These are phyloP conservation scores for Stentor coeruleus DNA, from an alignment of 73 alveolate genomes.

Conservation along the genomic window DNA sequence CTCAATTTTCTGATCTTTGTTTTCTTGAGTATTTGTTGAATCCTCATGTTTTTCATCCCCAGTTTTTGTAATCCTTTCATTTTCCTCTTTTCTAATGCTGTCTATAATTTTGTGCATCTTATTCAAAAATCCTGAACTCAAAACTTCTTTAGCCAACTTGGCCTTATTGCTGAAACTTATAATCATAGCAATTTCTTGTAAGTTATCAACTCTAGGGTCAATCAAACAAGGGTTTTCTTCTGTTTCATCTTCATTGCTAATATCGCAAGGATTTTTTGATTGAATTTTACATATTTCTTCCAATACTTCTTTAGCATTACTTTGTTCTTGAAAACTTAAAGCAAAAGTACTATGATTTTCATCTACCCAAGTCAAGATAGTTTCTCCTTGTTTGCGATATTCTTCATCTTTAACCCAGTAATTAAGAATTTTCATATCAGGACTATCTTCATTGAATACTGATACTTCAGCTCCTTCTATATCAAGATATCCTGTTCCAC, in stretches of 20 bases:
- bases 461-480: conserved; percentile 24
- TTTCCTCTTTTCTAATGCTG: background rate
- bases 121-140: background rate
- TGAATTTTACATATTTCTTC: background rate
- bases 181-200: background rate
- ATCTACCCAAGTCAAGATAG: conserved; percentile 58
- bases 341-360: conserved; percentile 28
- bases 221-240: background rate
- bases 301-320: too few relatives aligned
- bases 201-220: background rate
- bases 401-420: conserved; percentile 31
- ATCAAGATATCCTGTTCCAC: conserved; percentile 48
- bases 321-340: background rate
- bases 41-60: too few relatives aligned
- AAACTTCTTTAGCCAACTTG: background rate
- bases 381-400: conserved; percentile 35
- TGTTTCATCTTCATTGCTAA: background rate
- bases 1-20: too few relatives aligned
- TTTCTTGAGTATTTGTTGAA: too few relatives aligned
- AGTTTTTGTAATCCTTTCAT: too few relatives aligned
- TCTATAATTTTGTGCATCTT: too few relatives aligned
- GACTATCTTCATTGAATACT: background rate
- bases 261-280: background rate
- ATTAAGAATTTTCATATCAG: conserved; percentile 13
- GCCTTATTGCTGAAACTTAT: background rate